Evolutionary conservation across 225 moss, liverwort and hornwort genomes (phyloP).

Genomic region (Straminergon stramineum): DNA sequence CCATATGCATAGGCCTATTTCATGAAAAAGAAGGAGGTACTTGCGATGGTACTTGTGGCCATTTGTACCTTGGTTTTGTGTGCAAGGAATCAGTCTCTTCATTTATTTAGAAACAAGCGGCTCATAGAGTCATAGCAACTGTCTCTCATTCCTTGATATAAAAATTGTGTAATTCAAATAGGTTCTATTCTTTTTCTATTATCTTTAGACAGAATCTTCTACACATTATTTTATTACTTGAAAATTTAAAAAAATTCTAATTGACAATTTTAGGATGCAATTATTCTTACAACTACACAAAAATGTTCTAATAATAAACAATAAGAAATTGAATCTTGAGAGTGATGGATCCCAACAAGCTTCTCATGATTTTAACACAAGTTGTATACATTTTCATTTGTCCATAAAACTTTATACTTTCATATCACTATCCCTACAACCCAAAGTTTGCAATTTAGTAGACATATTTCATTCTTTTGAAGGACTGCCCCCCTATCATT

Average conservation of each 20-base stretch:
- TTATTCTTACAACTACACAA: fast-evolving
- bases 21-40: neutral
- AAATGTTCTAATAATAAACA: neutral
- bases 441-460: neutral
- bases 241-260: no score
- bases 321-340: neutral
- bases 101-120: neutral
- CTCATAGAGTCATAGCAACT: no score
- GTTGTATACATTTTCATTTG: neutral
- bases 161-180: neutral
- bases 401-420: fast-evolving
- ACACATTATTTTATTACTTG: neutral
- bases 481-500: neutral
- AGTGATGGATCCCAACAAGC: no score
- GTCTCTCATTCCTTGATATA: no score
- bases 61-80: no score
- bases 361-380: neutral
- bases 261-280: no score
- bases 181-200: neutral
- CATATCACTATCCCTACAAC: neutral
- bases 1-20: neutral
- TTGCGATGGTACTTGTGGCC: fast-evolving
- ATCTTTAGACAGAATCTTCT: neutral
- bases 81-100: neutral
- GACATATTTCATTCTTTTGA: neutral